Evolutionary conservation across 2,329 filamentous ascomycete species (phyloP).

Genomic region (Sclerotinia trifoliorum): DNA sequence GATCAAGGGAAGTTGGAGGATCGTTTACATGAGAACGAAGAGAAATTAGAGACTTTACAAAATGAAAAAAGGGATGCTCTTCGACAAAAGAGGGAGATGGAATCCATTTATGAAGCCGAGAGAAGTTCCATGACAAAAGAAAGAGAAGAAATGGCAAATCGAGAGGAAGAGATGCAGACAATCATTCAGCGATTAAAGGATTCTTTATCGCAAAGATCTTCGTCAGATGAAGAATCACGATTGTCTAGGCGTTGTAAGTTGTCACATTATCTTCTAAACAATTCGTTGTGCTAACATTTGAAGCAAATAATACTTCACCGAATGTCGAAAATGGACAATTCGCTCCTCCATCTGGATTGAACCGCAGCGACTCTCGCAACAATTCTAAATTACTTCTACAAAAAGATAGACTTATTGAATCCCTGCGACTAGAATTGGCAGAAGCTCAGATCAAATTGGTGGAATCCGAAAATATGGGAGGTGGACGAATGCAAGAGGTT

Average conservation of each 20-base stretch:
- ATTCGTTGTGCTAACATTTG: constrained; percentile 26
- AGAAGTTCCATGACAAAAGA: constrained; percentile 83
- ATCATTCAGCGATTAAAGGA: constrained; percentile 93
- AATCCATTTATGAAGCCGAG: constrained; percentile 89
- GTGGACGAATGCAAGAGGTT: constrained; percentile 83
- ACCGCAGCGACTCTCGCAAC: constrained; percentile 84
- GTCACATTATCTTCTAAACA: not conserved
- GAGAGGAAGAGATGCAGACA: constrained; percentile 86
- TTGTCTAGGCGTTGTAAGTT: constrained; percentile 57
- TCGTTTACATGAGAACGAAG: constrained; percentile 79
- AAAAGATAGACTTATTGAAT: constrained; percentile 96
- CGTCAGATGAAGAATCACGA: constrained; percentile 54
- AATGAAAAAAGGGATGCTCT: constrained; percentile 83
- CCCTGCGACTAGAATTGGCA: constrained; percentile 83
- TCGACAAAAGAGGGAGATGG: constrained; percentile 84
- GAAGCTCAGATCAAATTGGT: constrained; percentile 95
- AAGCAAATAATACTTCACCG: constrained; percentile 57
- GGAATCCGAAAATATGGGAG: constrained; percentile 89
- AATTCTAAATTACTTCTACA: constrained; percentile 88
- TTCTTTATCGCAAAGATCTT: constrained; percentile 71
- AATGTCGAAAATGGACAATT: constrained; percentile 75
- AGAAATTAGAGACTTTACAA: constrained; percentile 74
- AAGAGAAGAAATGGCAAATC: constrained; percentile 80
- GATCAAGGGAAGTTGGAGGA: constrained; percentile 89
- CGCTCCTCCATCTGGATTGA: constrained; percentile 78